These are phyloP conservation scores for Dianthus caryophyllus DNA, from an alignment of 148 eudicot genomes.

Conservation along the genomic window DNA sequence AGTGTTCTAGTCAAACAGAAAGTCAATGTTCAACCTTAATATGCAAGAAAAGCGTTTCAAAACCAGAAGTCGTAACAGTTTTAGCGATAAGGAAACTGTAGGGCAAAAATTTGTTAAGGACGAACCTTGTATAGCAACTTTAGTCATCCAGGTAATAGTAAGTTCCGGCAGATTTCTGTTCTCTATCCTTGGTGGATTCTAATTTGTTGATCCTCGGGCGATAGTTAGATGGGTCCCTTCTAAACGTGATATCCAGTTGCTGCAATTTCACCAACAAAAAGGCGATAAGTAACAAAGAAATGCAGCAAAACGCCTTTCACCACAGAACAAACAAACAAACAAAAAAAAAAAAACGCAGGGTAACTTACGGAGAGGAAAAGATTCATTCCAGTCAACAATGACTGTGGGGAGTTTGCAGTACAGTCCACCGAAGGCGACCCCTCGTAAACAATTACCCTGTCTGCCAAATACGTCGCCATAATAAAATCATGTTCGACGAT, in stretches of 20 bases:
- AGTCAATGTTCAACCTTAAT: neutral
- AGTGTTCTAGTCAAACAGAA: no score
- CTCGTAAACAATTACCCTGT: constrained; percentile 87
- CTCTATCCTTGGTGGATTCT: constrained; percentile 92
- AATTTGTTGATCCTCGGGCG: constrained; percentile 88
- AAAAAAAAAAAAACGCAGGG: neutral
- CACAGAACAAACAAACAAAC: neutral
- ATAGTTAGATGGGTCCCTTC: constrained; percentile 88
- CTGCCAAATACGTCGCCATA: constrained; percentile 95
- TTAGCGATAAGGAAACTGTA: no score
- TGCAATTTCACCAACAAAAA: constrained; percentile 25
- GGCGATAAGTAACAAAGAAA: neutral
- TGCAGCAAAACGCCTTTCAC: no score
- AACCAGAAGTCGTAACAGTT: neutral
- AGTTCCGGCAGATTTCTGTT: constrained; percentile 90
- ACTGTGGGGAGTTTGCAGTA: constrained; percentile 84
- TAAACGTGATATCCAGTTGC: constrained; percentile 86
- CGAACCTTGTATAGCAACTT: constrained; percentile 30
- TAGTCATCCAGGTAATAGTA: constrained; percentile 85
- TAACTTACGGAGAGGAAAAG: constrained; percentile 83
- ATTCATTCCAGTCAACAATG: constrained; percentile 87
- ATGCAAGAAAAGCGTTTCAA: no score
- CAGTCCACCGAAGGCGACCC: constrained; percentile 85
- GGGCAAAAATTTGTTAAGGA: neutral
- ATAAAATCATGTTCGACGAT: constrained; percentile 96